These are phyloP conservation scores for Neophaeococcomyces aloes DNA, from an alignment of 2,329 filamentous ascomycete genomes.

Conservation along the genomic window DNA sequence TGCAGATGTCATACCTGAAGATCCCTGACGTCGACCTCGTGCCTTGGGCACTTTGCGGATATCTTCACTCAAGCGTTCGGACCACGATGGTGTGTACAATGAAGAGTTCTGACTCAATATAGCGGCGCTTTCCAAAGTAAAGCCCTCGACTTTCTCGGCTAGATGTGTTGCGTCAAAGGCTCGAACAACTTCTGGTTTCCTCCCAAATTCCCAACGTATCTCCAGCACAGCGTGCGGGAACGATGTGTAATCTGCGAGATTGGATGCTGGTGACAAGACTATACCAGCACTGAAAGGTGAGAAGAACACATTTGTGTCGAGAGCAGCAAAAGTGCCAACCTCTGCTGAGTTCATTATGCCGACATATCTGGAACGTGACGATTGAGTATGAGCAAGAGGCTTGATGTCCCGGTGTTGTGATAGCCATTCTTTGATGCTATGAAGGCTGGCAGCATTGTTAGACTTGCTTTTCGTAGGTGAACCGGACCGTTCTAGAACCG, in stretches of 20 bases:
- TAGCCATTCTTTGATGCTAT: slow-evolving; percentile 29
- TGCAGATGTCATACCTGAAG: slow-evolving; percentile 20
- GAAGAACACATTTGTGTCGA: slow-evolving; percentile 40
- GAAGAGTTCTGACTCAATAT: slow-evolving; percentile 39
- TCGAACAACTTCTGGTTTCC: slow-evolving; percentile 8
- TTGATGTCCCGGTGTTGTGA: slow-evolving; percentile 32
- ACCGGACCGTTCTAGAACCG: slow-evolving; percentile 11
- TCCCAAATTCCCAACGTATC: slow-evolving; percentile 38
- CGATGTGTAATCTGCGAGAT: slow-evolving; percentile 18
- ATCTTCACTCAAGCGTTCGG: slow-evolving; percentile 37
- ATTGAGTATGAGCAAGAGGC: slow-evolving; percentile 38
- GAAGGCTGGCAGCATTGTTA: slow-evolving; percentile 5
- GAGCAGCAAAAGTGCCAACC: slow-evolving; percentile 37
- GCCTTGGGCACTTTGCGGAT: slow-evolving; percentile 41
- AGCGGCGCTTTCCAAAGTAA: slow-evolving; percentile 44
- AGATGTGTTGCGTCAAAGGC: slow-evolving; percentile 22
- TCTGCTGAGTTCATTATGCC: slow-evolving; percentile 36
- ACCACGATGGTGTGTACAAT: slow-evolving; percentile 41
- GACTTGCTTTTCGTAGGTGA: slow-evolving; percentile 4
- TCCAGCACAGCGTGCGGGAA: slow-evolving; percentile 45
- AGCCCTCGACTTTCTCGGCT: slow-evolving; percentile 41
- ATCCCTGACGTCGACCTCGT: background rate
- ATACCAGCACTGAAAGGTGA: slow-evolving; percentile 8
- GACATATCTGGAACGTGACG: slow-evolving; percentile 38
- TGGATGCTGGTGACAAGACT: slow-evolving; percentile 18